Evolutionary conservation across 2,329 filamentous ascomycete species (phyloP).

Genomic region (Pseudovirgaria hyperparasitica): DNA sequence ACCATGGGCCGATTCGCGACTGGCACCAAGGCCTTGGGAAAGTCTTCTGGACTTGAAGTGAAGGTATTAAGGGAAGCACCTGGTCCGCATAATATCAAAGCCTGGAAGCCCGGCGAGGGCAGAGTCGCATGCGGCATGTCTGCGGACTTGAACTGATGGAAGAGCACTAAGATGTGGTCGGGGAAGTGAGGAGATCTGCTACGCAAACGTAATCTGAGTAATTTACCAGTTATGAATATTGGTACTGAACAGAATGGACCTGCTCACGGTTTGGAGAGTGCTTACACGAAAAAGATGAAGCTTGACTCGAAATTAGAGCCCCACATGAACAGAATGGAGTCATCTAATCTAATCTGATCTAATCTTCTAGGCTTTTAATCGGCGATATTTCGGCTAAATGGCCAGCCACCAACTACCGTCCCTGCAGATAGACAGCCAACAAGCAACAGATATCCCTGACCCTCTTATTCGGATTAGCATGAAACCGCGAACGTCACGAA

Average conservation of each 20-base stretch:
- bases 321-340: too few species aligned
- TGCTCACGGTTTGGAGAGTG: background rate
- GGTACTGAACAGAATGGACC: background rate
- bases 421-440: too few species aligned
- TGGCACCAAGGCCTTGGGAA: conserved; percentile 69
- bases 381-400: too few species aligned
- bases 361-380: too few species aligned
- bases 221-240: background rate
- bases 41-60: conserved; percentile 65
- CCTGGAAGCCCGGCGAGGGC: conserved; percentile 67
- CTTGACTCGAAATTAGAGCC: too few species aligned
- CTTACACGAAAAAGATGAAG: background rate
- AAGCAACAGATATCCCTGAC: too few species aligned
- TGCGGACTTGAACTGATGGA: background rate
- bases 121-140: conserved; percentile 71
- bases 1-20: conserved; percentile 82
- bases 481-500: too few species aligned
- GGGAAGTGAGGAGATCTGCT: background rate
- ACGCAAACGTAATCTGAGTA: too few species aligned
- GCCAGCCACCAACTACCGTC: too few species aligned
- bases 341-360: too few species aligned
- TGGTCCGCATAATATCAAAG: conserved; percentile 70
- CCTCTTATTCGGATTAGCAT: too few species aligned
- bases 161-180: background rate
- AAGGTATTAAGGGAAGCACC: conserved; percentile 74